Evolutionary conservation across 495 filamentous ascomycete genomes (phyloP), one percentile per base, ranked within the genome.

Genomic region (Amniculicola lignicola): DNA sequence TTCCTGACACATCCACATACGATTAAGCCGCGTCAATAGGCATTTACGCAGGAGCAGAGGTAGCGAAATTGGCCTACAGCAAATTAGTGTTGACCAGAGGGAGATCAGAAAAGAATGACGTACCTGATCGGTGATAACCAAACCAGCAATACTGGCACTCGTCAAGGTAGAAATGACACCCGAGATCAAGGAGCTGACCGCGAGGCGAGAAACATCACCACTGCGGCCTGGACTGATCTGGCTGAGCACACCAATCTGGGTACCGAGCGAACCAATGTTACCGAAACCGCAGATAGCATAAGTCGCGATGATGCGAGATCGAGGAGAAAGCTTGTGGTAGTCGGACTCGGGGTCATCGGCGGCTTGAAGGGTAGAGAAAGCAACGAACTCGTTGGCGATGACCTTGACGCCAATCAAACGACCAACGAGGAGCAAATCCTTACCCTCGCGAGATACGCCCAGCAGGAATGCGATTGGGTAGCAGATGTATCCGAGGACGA

Each of bases 391-490:
- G 62, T 72, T 73, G 51, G 81, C 79, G 65, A 96, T 85, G 49
- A 95, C 72, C 72, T 96, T 96, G 33, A 82, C 75, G 16, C 88
- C 90, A 48, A 96, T 90, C 15, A 96, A 77, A 51, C 87, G 77
- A 23, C 77, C 84, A 37, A 96, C 90, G 22, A 80, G 82, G 15
- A 86, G 74, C 2, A 94, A 71, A 63, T 92, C 87, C 23, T 70
- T 63, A 0, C 73, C 73, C 37, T 83, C 73, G 1, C 85, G 81
- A 7, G 87, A 83, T 12, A 96, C 90, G 53, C 90, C 90, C 2
- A 96, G 81, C 6, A 95, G 72, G 79, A 90, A 95, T 3, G 90
- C 81, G 47, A 95, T 75, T 0, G 87, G 86, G 66, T 91, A 95
- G 70, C 88, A 86, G 63, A 93, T 63, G 69, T 95, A 95, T 18